Percentiles rank a stretch among this genome's conserved stretches.
phyloP scores from a whole-genome alignment of 768 basidiomycete genomes.

The Leccinum sublutescens region DNA sequence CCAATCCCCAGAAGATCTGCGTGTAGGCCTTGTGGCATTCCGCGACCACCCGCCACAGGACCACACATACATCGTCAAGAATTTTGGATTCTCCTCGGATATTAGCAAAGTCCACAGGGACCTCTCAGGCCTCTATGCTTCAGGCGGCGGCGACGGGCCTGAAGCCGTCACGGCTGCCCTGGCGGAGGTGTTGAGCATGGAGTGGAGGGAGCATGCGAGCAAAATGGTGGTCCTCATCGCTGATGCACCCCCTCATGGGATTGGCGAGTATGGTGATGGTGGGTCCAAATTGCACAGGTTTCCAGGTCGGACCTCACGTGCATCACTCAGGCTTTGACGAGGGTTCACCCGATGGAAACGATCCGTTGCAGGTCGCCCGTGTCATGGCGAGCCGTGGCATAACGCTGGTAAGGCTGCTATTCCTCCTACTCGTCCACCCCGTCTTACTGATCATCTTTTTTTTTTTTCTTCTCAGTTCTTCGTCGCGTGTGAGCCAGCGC shows the following conservation, averaged over 20 bases:
- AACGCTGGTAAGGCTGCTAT: slow-evolving; percentile 61
- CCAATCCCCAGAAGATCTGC: slow-evolving; percentile 81
- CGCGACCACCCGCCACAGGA: slow-evolving; percentile 98
- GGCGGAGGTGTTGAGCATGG: slow-evolving; percentile 82
- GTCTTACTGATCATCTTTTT: slow-evolving; percentile 2
- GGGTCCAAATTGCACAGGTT: slow-evolving; percentile 19
- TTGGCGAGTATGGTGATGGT: slow-evolving; percentile 98
- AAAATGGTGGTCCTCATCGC: slow-evolving; percentile 98
- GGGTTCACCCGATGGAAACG: slow-evolving; percentile 91
- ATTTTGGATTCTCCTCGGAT: slow-evolving; percentile 92
- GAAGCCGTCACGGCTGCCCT: slow-evolving; percentile 96
- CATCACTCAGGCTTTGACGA: slow-evolving; percentile 76
- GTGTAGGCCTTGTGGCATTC: slow-evolving; percentile 92
- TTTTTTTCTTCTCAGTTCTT: slow-evolving; percentile 66
- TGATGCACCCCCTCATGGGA: slow-evolving; percentile 96
- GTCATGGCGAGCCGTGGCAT: slow-evolving; percentile 90
- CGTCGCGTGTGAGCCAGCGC: slow-evolving; percentile 97
- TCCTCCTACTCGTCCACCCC: neutral
- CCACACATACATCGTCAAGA: slow-evolving; percentile 90
- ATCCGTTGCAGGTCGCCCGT: slow-evolving; percentile 86
- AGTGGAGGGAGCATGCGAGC: slow-evolving; percentile 84
- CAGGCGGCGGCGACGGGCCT: slow-evolving; percentile 92
- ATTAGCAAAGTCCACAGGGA: slow-evolving; percentile 84
- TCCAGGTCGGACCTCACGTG: slow-evolving; percentile 14
- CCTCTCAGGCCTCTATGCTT: slow-evolving; percentile 81